Evolutionary conservation across 164 flowering plant species (phyloP).

Genomic region (Kingdonia uniflora): DNA sequence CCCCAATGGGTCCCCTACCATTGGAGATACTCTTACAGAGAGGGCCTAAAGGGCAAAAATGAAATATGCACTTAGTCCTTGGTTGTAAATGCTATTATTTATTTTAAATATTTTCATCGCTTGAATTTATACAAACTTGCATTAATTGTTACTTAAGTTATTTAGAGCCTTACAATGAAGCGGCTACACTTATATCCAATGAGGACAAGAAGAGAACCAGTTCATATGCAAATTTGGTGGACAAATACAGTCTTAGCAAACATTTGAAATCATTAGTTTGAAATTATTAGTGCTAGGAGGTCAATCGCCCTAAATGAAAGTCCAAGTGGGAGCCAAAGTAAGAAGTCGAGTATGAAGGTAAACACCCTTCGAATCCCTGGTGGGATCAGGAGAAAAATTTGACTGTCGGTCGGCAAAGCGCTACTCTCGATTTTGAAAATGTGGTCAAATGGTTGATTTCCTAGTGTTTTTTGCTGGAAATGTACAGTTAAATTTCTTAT

Average conservation of each 20-base stretch:
- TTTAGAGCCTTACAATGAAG: conserved; percentile 78
- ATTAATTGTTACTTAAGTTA: conserved; percentile 37
- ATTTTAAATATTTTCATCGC: background rate
- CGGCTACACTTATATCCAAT: conserved; percentile 65
- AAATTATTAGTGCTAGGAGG: conserved; percentile 53
- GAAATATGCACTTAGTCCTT: conserved; percentile 29
- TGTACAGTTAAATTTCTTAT: conserved; percentile 70
- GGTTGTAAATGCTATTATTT: background rate
- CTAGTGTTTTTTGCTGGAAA: conserved; percentile 67
- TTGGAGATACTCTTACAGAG: conserved; percentile 67
- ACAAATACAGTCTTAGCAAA: conserved; percentile 61
- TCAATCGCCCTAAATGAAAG: conserved; percentile 40
- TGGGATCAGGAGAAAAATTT: conserved; percentile 97
- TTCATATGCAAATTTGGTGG: conserved; percentile 74
- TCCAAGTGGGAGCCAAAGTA: conserved; percentile 33
- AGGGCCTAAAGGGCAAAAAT: conserved; percentile 80
- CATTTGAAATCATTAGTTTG: conserved; percentile 76
- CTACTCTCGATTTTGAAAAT: conserved; percentile 50
- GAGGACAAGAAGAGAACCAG: conserved; percentile 31
- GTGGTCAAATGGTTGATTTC: conserved; percentile 71
- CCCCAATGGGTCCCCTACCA: too few relatives aligned
- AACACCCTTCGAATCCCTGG: conserved; percentile 98
- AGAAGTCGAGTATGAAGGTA: conserved; percentile 73
- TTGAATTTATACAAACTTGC: background rate
- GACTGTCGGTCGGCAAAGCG: conserved; percentile 66